These are phyloP conservation scores for Crithidia sp. DNA, from an alignment of 208 protist species.

Conservation along the genomic window DNA sequence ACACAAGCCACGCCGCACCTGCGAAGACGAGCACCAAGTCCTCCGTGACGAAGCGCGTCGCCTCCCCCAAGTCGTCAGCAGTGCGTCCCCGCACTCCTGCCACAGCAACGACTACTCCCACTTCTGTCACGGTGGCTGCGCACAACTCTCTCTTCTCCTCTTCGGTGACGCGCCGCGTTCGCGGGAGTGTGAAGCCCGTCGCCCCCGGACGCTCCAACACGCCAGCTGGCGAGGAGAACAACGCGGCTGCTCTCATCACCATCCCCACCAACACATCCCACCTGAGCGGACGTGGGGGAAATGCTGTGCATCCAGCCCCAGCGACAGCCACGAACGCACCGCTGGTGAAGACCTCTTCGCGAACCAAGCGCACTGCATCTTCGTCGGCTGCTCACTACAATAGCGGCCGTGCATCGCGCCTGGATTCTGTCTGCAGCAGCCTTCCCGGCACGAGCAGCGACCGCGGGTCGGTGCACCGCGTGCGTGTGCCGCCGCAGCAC, in stretches of 20 bases:
- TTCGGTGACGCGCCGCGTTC: constrained; percentile 9
- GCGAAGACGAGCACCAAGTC: constrained; percentile 3
- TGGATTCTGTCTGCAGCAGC: constrained; percentile 25
- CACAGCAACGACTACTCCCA: neutral
- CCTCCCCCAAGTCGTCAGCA: constrained; percentile 5
- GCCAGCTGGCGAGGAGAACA: neutral
- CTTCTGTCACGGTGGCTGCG: no score
- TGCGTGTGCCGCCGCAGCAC: neutral
- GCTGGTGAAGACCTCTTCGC: neutral
- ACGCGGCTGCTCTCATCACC: neutral
- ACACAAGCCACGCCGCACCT: constrained; percentile 12
- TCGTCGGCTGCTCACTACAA: neutral
- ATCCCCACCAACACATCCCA: constrained; percentile 10
- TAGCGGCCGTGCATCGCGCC: constrained; percentile 10
- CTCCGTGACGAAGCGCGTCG: constrained; percentile 11
- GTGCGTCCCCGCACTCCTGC: neutral
- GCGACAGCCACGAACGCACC: neutral
- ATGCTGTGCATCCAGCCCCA: neutral
- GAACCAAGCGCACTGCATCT: neutral
- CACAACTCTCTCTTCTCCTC: neutral
- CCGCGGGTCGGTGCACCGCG: constrained; percentile 1
- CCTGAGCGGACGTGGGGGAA: neutral
- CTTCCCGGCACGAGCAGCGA: constrained; percentile 18
- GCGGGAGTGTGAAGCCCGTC: constrained; percentile 8
- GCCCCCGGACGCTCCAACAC: neutral